Conservation (phyloP, 179 eudicot species). For the Gypsophila paniculata region DNA sequence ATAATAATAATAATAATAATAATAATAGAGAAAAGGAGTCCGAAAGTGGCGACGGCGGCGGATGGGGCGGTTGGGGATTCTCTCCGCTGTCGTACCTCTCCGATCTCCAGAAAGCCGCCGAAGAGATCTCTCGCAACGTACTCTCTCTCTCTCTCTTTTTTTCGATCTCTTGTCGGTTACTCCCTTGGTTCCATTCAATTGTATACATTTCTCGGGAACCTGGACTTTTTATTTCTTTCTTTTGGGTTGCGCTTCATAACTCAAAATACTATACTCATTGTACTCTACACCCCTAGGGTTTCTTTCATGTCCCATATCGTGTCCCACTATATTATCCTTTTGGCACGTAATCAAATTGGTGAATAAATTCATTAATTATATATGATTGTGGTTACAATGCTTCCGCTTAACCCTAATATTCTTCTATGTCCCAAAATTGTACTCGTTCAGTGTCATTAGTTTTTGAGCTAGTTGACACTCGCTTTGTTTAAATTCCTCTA, state of each 20-base stretch:
- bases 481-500: background rate
- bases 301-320: too few relatives aligned
- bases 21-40: background rate
- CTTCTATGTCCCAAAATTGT: background rate
- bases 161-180: too few relatives aligned
- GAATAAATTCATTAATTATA: too few relatives aligned
- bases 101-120: conserved; percentile 95
- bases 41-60: conserved; percentile 21
- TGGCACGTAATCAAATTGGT: too few relatives aligned
- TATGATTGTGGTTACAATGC: background rate
- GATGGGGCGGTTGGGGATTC: conserved; percentile 92
- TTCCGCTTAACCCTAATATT: background rate
- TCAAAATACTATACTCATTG: too few relatives aligned
- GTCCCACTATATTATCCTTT: too few relatives aligned
- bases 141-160: conserved; percentile 3
- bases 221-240: too few relatives aligned
- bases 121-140: conserved; percentile 98
- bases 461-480: background rate
- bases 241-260: too few relatives aligned
- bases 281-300: too few relatives aligned
- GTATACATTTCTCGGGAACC: too few relatives aligned
- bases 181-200: background rate
- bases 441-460: background rate
- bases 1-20: too few relatives aligned
- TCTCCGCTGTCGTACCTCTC: conserved; percentile 69